Percentiles rank a stretch among this genome's conserved stretches.
Evolutionary conservation across 768 basidiomycete genomes (phyloP).

Genomic region (Leccinum truebloodii): DNA sequence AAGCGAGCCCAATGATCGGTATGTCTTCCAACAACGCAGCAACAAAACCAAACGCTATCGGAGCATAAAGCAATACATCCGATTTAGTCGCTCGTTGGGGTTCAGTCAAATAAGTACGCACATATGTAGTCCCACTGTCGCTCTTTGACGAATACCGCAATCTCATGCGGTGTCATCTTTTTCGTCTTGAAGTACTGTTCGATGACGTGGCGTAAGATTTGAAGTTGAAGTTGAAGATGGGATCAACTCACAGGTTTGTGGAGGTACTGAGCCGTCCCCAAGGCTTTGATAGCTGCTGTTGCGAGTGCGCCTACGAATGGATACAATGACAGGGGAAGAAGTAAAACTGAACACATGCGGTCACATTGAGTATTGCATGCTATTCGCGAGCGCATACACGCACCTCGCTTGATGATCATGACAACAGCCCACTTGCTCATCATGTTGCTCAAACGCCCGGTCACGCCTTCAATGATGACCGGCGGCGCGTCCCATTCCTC

Average conservation of each 20-base stretch:
- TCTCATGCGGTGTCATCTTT: constrained; percentile 70
- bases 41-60: constrained; percentile 77
- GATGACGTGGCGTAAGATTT: neutral
- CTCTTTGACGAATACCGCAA: constrained; percentile 81
- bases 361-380: neutral
- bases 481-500: constrained; percentile 79
- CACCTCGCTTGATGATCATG: constrained; percentile 26
- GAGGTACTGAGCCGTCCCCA: constrained; percentile 65
- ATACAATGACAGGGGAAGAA: constrained; percentile 65
- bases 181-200: constrained; percentile 81
- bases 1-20: constrained; percentile 78
- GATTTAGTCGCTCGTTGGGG: neutral
- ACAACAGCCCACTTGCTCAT: constrained; percentile 20
- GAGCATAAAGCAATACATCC: neutral
- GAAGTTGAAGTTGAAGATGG: neutral
- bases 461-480: constrained; percentile 32
- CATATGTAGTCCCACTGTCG: constrained; percentile 87
- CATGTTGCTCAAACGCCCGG: constrained; percentile 14
- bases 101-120: constrained; percentile 32
- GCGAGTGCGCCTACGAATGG: constrained; percentile 67
- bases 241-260: constrained; percentile 59
- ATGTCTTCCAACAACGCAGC: constrained; percentile 81
- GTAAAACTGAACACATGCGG: constrained; percentile 41
- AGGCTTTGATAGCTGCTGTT: constrained; percentile 63
- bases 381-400: constrained; percentile 1